These are phyloP conservation scores for Parietichytrium sp. DNA, from an alignment of 108 stramenopile genomes.

Conservation along the genomic window DNA sequence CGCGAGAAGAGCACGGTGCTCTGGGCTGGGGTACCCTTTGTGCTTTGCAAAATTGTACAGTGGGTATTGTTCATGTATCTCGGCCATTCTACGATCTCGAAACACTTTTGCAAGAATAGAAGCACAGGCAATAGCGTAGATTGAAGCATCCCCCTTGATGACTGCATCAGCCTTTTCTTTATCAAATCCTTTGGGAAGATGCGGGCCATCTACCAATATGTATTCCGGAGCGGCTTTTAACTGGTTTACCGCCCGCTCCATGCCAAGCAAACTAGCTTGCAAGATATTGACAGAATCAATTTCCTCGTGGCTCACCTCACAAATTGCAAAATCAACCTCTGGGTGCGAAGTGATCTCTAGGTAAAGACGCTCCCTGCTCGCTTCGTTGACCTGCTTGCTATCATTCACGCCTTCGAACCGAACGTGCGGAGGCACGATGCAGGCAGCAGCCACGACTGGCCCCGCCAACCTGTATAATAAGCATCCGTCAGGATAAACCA, in stretches of 20 bases:
- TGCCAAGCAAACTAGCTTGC: conserved; percentile 85
- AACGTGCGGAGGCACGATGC: conserved; percentile 59
- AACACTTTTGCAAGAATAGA: conserved; percentile 93
- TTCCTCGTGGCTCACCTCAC: conserved; percentile 71
- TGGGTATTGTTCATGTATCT: conserved; percentile 80
- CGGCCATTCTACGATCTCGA: conserved; percentile 88
- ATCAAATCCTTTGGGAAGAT: conserved; percentile 44
- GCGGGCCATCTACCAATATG: conserved; percentile 52
- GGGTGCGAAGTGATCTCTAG: conserved; percentile 55
- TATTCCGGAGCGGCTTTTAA: conserved; percentile 45
- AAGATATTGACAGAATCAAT: conserved; percentile 98
- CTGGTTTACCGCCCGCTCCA: conserved; percentile 70
- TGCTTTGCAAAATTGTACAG: conserved; percentile 74
- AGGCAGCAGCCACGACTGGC: conserved; percentile 55
- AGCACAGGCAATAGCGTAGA: conserved; percentile 88
- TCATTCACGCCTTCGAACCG: conserved; percentile 72
- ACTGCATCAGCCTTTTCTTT: conserved; percentile 48
- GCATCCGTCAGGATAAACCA: too few species aligned
- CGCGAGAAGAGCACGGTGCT: conserved; percentile 70
- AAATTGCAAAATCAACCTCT: conserved; percentile 74
- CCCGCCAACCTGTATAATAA: too few species aligned
- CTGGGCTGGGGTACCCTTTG: conserved; percentile 91
- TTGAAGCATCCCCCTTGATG: conserved; percentile 82
- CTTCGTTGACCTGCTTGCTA: conserved; percentile 84
- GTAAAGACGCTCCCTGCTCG: conserved; percentile 62